Evolutionary conservation across 495 filamentous ascomycete genomes (phyloP).

Genomic region (Penicillium desertorum): DNA sequence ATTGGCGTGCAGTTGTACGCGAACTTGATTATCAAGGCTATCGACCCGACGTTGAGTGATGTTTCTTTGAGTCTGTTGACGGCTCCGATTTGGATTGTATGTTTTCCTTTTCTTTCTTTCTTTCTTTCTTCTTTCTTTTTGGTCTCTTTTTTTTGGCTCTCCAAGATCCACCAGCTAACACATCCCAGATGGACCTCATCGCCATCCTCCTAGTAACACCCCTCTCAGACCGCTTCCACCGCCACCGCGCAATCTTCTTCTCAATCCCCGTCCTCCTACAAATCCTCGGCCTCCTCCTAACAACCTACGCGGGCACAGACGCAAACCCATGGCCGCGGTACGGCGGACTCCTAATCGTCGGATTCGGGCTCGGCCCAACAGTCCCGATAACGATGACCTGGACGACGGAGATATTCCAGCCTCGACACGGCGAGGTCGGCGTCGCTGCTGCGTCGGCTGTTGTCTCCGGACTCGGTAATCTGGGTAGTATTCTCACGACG

Average conservation of each 20-base stretch:
- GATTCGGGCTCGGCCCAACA: slow-evolving; percentile 87
- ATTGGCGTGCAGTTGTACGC: slow-evolving; percentile 86
- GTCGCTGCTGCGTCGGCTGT: slow-evolving; percentile 86
- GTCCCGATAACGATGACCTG: slow-evolving; percentile 92
- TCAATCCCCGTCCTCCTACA: slow-evolving; percentile 69
- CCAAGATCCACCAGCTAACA: slow-evolving; percentile 10
- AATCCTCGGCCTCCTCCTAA: slow-evolving; percentile 76
- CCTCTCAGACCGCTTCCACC: slow-evolving; percentile 83
- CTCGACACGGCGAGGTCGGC: slow-evolving; percentile 84
- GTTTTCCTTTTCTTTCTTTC: slow-evolving; percentile 20
- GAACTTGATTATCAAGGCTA: slow-evolving; percentile 79
- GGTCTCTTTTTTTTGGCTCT: background rate
- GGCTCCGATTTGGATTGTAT: slow-evolving; percentile 88
- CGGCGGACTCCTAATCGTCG: slow-evolving; percentile 83
- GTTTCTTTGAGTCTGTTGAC: slow-evolving; percentile 79
- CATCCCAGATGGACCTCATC: slow-evolving; percentile 71
- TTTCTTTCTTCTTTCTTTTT: background rate
- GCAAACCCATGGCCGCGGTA: slow-evolving; percentile 79
- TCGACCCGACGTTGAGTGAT: slow-evolving; percentile 67
- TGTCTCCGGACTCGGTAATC: slow-evolving; percentile 81
- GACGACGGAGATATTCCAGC: slow-evolving; percentile 89
- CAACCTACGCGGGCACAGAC: slow-evolving; percentile 68
- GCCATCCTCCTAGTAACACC: slow-evolving; percentile 85
- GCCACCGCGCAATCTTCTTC: slow-evolving; percentile 81
- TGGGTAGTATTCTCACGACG: slow-evolving; percentile 81